Conservation (phyloP, 768 basidiomycete genomes). For the Hericium erinaceus region DNA sequence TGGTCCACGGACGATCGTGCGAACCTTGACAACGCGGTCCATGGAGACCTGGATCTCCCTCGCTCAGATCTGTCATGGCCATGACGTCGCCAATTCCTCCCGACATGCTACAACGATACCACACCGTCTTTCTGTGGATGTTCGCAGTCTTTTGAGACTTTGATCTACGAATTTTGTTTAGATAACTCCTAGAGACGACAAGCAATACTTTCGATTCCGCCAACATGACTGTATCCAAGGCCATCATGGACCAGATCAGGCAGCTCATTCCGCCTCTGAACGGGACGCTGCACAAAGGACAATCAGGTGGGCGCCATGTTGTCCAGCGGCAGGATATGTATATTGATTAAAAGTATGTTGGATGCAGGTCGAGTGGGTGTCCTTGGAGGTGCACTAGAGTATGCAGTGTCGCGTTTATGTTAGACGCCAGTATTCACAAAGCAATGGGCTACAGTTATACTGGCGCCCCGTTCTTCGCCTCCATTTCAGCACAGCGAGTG, state of each 20-base stretch:
- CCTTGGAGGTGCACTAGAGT: constrained; percentile 92
- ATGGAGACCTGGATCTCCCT: no score
- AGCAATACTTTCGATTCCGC: background rate
- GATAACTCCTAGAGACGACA: no score
- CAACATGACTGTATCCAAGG: constrained; percentile 54
- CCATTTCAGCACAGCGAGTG: constrained; percentile 82
- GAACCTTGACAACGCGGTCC: no score
- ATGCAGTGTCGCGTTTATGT: constrained; percentile 20
- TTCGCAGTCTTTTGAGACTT: no score
- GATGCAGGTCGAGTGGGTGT: constrained; percentile 77
- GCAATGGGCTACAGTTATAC: constrained; percentile 57
- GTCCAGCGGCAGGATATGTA: background rate
- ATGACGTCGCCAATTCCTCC: no score
- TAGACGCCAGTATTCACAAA: background rate
- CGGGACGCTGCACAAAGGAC: constrained; percentile 86
- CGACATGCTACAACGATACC: no score
- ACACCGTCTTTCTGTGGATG: no score
- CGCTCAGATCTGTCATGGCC: no score
- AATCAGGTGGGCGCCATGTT: constrained; percentile 54
- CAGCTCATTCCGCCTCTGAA: constrained; percentile 86
- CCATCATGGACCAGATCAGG: constrained; percentile 62
- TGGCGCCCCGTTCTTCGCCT: constrained; percentile 93
- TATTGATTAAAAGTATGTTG: background rate
- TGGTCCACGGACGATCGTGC: no score
- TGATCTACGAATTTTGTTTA: no score